Evolutionary conservation across 441 rosid genomes (phyloP).

Genomic region (Sinapis alba): DNA sequence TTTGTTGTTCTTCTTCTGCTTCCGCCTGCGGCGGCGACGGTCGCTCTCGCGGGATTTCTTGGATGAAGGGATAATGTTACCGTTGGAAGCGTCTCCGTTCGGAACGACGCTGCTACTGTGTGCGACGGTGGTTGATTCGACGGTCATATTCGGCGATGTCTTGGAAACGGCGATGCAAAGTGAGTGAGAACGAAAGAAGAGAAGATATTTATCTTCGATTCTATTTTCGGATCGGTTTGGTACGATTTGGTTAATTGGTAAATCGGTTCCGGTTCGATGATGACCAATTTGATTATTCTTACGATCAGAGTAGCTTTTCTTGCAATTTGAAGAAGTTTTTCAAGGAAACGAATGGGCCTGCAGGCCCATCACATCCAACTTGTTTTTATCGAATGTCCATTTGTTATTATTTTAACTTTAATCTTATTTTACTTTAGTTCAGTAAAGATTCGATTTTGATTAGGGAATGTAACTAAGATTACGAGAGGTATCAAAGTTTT

Average conservation of each 20-base stretch:
- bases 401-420: too few relatives aligned
- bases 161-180: conserved; percentile 8
- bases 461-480: too few relatives aligned
- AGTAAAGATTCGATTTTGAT: too few relatives aligned
- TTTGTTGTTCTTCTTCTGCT: conserved; percentile 90
- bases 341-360: not conserved
- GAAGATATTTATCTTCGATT: not conserved
- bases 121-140: conserved; percentile 46
- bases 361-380: too few relatives aligned
- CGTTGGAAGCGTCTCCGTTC: conserved; percentile 60
- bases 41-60: conserved; percentile 80
- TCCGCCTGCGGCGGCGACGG: conserved; percentile 94
- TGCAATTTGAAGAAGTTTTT: not conserved
- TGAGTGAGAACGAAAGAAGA: not conserved
- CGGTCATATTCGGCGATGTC: conserved; percentile 43
- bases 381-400: too few relatives aligned
- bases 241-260: not conserved
- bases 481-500: too few relatives aligned
- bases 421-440: too few relatives aligned
- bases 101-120: conserved; percentile 46
- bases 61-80: conserved; percentile 36
- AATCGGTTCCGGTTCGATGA: conserved; percentile 7
- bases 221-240: not conserved
- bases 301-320: not conserved
- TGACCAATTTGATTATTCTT: not conserved